Conservation (phyloP, 2,329 filamentous ascomycete genomes). For the Aspergillus piperis region DNA sequence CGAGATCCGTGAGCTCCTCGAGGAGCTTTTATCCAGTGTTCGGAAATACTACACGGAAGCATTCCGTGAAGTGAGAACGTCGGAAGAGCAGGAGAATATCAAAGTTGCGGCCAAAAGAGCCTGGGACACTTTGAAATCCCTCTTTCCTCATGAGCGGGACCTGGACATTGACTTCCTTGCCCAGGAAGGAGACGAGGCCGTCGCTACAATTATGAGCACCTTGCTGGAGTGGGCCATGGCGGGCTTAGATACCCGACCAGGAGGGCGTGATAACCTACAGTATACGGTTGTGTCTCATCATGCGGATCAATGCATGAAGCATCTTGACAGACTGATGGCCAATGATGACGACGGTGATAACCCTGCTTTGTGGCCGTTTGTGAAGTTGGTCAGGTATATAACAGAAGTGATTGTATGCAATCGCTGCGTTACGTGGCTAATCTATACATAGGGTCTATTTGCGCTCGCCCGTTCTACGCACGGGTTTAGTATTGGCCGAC, state of each 20-base stretch:
- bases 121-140: constrained; percentile 17
- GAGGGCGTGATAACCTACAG: constrained; percentile 11
- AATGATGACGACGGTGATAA: neutral
- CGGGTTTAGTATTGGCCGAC: constrained; percentile 25
- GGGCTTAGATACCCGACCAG: constrained; percentile 13
- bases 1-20: constrained; percentile 10
- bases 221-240: constrained; percentile 15
- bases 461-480: constrained; percentile 18
- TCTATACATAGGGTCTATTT: constrained; percentile 22
- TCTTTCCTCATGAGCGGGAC: constrained; percentile 17
- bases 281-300: constrained; percentile 2
- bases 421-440: no score
- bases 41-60: constrained; percentile 6
- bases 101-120: constrained; percentile 12
- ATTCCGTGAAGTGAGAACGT: neutral
- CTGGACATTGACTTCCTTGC: constrained; percentile 18
- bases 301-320: constrained; percentile 16
- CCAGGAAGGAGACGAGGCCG: constrained; percentile 4
- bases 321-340: constrained; percentile 20
- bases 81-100: constrained; percentile 14
- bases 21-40: constrained; percentile 3
- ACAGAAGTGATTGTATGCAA: no score
- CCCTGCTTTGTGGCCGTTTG: constrained; percentile 24
- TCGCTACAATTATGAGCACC: constrained; percentile 5
- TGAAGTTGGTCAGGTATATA: constrained; percentile 23